Conservation (phyloP, 2,329 filamentous ascomycete genomes). For the Stachybotrys chartarum region DNA sequence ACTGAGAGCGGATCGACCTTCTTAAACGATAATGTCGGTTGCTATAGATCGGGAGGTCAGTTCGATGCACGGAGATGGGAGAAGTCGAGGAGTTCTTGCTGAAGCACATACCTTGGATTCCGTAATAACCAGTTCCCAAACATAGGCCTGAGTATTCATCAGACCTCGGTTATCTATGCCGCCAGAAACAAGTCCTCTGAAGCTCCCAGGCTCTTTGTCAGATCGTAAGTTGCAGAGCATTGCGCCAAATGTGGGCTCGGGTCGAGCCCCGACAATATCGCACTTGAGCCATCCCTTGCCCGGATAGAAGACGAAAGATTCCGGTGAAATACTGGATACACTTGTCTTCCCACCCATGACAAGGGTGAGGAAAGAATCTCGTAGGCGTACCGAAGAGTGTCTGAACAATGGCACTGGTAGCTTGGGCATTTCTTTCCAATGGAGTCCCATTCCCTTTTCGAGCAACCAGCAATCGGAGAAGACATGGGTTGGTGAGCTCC, state of each 20-base stretch:
- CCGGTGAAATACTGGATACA: slow-evolving; percentile 37
- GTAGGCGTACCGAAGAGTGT: slow-evolving; percentile 56
- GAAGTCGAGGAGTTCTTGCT: too few relatives aligned
- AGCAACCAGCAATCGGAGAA: slow-evolving; percentile 72
- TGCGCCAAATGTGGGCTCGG: slow-evolving; percentile 36
- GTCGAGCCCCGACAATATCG: slow-evolving; percentile 20
- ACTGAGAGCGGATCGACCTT: not conserved
- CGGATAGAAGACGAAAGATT: slow-evolving; percentile 46
- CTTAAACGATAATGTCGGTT: not conserved
- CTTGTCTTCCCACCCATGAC: slow-evolving; percentile 56
- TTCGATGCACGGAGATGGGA: not conserved
- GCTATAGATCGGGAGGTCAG: not conserved
- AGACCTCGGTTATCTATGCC: slow-evolving; percentile 61
- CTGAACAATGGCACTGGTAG: slow-evolving; percentile 69
- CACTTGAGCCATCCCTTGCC: slow-evolving; percentile 40
- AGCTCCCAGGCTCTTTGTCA: slow-evolving; percentile 18
- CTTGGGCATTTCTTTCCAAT: slow-evolving; percentile 58
- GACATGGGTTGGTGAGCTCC: slow-evolving; percentile 65
- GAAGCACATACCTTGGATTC: slow-evolving; percentile 23
- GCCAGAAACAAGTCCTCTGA: slow-evolving; percentile 60
- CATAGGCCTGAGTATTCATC: slow-evolving; percentile 55
- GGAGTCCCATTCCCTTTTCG: slow-evolving; percentile 34
- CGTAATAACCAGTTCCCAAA: slow-evolving; percentile 50
- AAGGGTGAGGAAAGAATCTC: slow-evolving; percentile 43
- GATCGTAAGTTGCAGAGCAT: slow-evolving; percentile 23